Base-by-base conservation (phyloP, 1,139 yeast species). In the Saccharomyces pastorianus region DNA sequence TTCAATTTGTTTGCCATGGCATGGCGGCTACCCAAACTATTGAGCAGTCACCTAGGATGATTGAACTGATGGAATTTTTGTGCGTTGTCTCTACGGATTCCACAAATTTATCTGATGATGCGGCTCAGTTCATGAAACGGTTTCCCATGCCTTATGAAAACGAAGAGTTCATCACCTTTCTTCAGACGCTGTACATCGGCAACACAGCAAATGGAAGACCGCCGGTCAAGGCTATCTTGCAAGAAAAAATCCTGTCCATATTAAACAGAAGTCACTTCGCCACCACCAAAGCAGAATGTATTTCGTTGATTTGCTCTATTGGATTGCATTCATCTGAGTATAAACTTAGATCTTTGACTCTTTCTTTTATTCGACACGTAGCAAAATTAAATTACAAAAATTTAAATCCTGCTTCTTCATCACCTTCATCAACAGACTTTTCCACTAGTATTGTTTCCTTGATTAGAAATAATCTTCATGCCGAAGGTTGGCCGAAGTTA, bases 61-160 rank as follows among this genome's bases (percentile, higher is more conserved):
- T 20, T 4, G 51, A 51, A n/a, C 61, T 76, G 29, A 64, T 74
- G 0, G 59, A 78, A 3, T 79, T 84, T 1, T 71, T 84, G 2
- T 66, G 87, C n/a, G 73, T 86, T 31, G 95, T 88, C 0, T 75
- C 87, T 1, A 76, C 80, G 14, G 95, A 88, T 63, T 66, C 80
- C 0, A 76, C 80, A 9, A 77, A 86, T 0, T 49, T 67, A 3
- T 62, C 70, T 13, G 69, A 67, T 46, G 52, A 56, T 4, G 71
- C 71, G 1, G 67, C 75, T 1, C 74, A 80, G 5, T 63, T 75
- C 6, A 73, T 84, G 55, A 79, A 81, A 55, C 81, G 82, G 59
- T 64, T 82, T 13, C 61, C 73, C 9, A 68, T 81, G 1, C 81
- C 86, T 53, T 68, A 77, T 52, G 91, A 87, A 62, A 75, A 79